Percentiles rank a stretch among this genome's conserved stretches.
These are phyloP conservation scores for Globisporangium lucens DNA, from an alignment of 352 stramenopile species.

Conservation along the genomic window DNA sequence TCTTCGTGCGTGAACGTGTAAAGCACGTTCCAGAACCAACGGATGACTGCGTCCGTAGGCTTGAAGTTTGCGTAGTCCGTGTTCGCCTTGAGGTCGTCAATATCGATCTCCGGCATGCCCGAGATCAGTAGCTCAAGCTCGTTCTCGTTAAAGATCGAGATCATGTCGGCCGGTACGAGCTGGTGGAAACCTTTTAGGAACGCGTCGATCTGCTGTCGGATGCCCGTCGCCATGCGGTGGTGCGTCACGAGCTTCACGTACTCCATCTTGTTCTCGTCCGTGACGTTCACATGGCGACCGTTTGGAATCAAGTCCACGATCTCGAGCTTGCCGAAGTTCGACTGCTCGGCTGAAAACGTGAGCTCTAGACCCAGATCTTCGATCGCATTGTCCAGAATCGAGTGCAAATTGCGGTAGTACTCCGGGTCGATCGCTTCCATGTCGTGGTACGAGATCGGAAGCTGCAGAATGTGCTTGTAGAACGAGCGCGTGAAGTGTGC, in stretches of 20 bases:
- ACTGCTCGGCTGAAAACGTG: constrained; percentile 91
- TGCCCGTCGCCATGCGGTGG: constrained; percentile 99
- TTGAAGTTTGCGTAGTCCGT: constrained; percentile 94
- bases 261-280: constrained; percentile 93
- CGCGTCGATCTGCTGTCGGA: constrained; percentile 92
- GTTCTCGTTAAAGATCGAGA: constrained; percentile 94
- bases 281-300: constrained; percentile 83
- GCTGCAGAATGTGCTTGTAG: constrained; percentile 98
- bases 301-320: constrained; percentile 90
- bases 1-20: constrained; percentile 91
- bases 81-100: constrained; percentile 92
- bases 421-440: constrained; percentile 99
- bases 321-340: constrained; percentile 88
- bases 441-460: constrained; percentile 96
- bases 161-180: constrained; percentile 86
- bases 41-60: constrained; percentile 85
- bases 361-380: constrained; percentile 86
- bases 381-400: constrained; percentile 87
- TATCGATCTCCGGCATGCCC: constrained; percentile 93
- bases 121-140: constrained; percentile 93
- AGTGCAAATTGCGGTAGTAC: constrained; percentile 93
- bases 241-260: constrained; percentile 95
- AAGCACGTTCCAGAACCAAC: constrained; percentile 94
- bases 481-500: constrained; percentile 98
- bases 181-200: constrained; percentile 92